A percentile compares a stretch with the other conserved stretches of the same genome.
Evolutionary conservation across 345 rosid species (phyloP).

Genomic region (Pseudoturritis turrita): DNA sequence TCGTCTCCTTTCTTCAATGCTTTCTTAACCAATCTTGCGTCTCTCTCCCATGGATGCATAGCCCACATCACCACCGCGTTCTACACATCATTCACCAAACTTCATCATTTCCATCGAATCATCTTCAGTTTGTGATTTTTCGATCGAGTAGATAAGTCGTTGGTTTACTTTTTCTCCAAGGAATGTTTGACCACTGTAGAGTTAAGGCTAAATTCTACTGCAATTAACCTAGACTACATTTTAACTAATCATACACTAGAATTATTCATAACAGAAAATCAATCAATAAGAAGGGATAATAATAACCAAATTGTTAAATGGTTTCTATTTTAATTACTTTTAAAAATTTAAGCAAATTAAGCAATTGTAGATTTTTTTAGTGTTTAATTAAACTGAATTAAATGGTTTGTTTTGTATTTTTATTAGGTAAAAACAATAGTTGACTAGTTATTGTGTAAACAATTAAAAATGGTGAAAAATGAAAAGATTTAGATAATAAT

Average conservation of each 20-base stretch:
- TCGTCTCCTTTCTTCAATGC: slow-evolving; percentile 52
- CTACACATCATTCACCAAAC: slow-evolving; percentile 31
- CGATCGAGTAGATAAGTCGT: not conserved
- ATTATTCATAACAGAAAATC: not conserved
- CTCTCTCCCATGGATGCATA: slow-evolving; percentile 95
- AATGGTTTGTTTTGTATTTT: not conserved
- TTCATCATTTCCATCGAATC: not conserved
- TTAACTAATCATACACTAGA: not conserved
- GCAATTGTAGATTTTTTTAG: not conserved
- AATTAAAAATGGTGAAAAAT: not conserved
- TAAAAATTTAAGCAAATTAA: not conserved
- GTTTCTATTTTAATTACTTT: not conserved
- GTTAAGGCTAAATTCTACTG: too few species aligned
- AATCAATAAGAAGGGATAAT: not conserved
- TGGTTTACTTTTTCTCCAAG: not conserved
- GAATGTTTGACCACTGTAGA: not conserved
- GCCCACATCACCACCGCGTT: slow-evolving; percentile 67
- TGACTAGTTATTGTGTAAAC: not conserved
- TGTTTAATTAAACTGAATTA: not conserved
- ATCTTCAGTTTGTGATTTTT: not conserved
- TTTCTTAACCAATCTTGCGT: slow-evolving; percentile 69
- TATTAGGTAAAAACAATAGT: not conserved
- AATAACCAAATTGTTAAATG: not conserved
- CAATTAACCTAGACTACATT: too few species aligned
- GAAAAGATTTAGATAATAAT: not conserved